phyloP scores from a whole-genome alignment of 441 rosid species.

The Erodium chrysanthum region DNA sequence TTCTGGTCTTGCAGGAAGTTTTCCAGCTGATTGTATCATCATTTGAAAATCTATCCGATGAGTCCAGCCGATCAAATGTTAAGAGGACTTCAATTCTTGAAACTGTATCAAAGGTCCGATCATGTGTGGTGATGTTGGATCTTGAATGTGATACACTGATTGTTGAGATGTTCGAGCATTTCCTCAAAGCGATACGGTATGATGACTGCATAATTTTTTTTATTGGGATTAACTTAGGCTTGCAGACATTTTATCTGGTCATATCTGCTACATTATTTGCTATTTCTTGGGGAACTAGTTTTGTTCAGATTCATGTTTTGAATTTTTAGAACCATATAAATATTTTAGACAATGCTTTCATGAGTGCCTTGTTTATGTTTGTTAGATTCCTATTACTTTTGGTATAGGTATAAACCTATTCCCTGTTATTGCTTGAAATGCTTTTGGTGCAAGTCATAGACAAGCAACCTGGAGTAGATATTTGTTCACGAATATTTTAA shows the following conservation, averaged over 20 bases:
- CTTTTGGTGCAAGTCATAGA: background rate
- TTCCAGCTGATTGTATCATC: constrained; percentile 56
- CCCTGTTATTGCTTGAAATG: no score
- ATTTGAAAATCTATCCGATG: constrained; percentile 61
- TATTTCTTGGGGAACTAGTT: background rate
- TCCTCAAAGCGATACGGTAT: constrained; percentile 76
- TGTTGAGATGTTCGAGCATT: constrained; percentile 80
- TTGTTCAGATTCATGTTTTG: background rate
- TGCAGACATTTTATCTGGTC: background rate
- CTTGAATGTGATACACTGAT: constrained; percentile 85
- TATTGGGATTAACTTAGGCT: background rate
- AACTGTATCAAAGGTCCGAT: constrained; percentile 91
- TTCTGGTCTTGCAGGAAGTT: constrained; percentile 37
- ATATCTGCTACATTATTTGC: background rate
- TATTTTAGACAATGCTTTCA: background rate
- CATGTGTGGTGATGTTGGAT: constrained; percentile 98
- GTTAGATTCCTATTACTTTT: background rate
- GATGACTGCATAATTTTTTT: background rate
- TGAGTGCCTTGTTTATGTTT: background rate
- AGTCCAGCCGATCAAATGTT: constrained; percentile 52
- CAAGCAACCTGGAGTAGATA: background rate
- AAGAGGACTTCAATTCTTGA: constrained; percentile 80
- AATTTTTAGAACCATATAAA: background rate
- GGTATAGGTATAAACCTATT: background rate
- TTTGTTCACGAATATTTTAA: background rate